Base-by-base conservation (phyloP, 441 rosid genomes). In the Adansonia gregorii region DNA sequence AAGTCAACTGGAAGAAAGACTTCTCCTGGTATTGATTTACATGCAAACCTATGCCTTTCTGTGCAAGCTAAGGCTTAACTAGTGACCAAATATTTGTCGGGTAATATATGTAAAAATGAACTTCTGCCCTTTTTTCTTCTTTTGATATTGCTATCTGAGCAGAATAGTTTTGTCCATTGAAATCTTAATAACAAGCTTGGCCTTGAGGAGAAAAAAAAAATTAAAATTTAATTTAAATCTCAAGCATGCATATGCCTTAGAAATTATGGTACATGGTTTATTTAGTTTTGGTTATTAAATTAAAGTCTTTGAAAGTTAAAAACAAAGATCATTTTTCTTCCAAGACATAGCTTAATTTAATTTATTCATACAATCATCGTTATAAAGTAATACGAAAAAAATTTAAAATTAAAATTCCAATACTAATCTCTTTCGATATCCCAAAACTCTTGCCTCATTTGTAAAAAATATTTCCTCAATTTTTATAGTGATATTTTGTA, bases 1-100 rank as follows among this genome's bases (percentile, higher is more conserved):
- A 93, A 79, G 84, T 90, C 43, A 88, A 83, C 48, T 93, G 98
- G 98, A 88, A 83, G 80, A 91, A 93, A 76, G 96, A 94, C 61
- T 93, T 93, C 76, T 82, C 90, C 35, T 94, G 98, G 98, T 78
- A 65, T 0, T 78, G 31, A 58, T 24, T 59, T 3, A 8, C 52
- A 45, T 31, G 64, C 8, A 10, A 59, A 3, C 17, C 51, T 0
- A 19, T 15, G 24, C 19, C 35, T 59, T 20, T 48, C 3, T 19
- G 31, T 22, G 51, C 35, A 5, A 31, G 14, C 15, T 39, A 31
- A 14, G 27, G 39, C 4, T 59, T 59, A 27, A 27, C 35, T 27
- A 27, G 35, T 27, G 35, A 63, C 35, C 17, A 19, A 19, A 70
- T 52, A 15, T 27, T 54, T 71, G 20, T 54, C 46, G 27, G 75